phyloP scores from a whole-genome alignment of 352 stramenopile genomes.

The Phytophthora pistaciae region DNA sequence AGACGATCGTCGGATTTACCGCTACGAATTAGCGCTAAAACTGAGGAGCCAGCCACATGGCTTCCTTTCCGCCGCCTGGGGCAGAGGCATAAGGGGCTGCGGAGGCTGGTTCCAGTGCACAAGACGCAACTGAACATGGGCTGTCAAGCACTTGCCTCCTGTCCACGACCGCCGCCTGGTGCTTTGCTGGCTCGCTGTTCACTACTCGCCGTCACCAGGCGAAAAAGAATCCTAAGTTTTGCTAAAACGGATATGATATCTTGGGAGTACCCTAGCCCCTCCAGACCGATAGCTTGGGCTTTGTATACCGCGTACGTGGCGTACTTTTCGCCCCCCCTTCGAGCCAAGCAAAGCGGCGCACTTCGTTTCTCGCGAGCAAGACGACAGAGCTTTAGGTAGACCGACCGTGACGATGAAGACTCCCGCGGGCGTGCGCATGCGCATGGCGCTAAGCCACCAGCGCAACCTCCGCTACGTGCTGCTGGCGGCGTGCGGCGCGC shows the following conservation, averaged over 20 bases:
- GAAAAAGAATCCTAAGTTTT: slow-evolving; percentile 21
- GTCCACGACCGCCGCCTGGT: background rate
- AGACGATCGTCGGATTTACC: slow-evolving; percentile 2
- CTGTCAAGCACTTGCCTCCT: background rate
- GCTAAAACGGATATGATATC: slow-evolving; percentile 14
- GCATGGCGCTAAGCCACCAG: slow-evolving; percentile 69
- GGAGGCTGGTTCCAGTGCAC: background rate
- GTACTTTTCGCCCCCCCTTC: slow-evolving; percentile 17
- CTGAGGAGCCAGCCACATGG: slow-evolving; percentile 17
- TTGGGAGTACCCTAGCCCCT: slow-evolving; percentile 4
- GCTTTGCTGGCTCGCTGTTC: background rate
- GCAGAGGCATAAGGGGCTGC: background rate
- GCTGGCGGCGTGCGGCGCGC: slow-evolving; percentile 41
- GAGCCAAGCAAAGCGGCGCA: slow-evolving; percentile 19
- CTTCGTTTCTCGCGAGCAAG: slow-evolving; percentile 33
- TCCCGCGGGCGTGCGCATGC: slow-evolving; percentile 66
- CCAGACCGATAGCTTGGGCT: slow-evolving; percentile 7
- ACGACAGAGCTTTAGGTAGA: background rate
- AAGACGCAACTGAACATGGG: background rate
- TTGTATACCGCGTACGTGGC: slow-evolving; percentile 26
- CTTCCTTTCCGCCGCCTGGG: slow-evolving; percentile 19
- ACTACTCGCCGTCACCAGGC: background rate
- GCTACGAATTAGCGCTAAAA: slow-evolving; percentile 29
- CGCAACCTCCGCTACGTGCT: slow-evolving; percentile 71
- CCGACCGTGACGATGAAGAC: slow-evolving; percentile 57